phyloP scores from a whole-genome alignment of 352 stramenopile species.

The Aphanomyces stellatus region DNA sequence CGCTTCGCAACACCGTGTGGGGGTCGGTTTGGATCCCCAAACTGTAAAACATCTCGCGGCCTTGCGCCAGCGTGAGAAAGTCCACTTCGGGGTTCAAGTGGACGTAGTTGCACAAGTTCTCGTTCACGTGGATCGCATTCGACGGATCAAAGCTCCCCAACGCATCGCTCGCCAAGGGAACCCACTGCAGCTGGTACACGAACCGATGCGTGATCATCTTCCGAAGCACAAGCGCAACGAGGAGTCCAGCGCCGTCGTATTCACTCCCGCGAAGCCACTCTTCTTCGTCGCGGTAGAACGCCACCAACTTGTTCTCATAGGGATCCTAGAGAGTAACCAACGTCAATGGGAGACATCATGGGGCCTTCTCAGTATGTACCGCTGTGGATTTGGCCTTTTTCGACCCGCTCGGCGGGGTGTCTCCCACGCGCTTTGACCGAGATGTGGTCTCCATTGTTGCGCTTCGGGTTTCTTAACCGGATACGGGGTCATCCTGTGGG shows the following conservation, averaged over 20 bases:
- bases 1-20: neutral
- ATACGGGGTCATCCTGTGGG: neutral
- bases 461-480: neutral
- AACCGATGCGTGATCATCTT: neutral
- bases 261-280: neutral
- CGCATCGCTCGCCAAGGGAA: neutral
- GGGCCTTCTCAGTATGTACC: neutral
- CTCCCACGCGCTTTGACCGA: neutral
- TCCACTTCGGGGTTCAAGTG: neutral
- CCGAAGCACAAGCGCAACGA: neutral
- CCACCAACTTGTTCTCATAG: conserved; percentile 3
- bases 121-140: neutral
- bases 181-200: neutral
- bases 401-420: neutral
- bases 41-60: conserved; percentile 2
- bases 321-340: neutral
- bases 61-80: neutral
- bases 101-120: conserved; percentile 3
- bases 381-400: neutral
- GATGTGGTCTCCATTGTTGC: neutral
- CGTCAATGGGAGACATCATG: neutral
- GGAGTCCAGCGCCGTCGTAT: neutral
- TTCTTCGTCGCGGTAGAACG: conserved; percentile 1
- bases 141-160: neutral
- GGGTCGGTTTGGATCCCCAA: neutral